Conservation (phyloP, 768 basidiomycete species). For the Tulasnella sp. region DNA sequence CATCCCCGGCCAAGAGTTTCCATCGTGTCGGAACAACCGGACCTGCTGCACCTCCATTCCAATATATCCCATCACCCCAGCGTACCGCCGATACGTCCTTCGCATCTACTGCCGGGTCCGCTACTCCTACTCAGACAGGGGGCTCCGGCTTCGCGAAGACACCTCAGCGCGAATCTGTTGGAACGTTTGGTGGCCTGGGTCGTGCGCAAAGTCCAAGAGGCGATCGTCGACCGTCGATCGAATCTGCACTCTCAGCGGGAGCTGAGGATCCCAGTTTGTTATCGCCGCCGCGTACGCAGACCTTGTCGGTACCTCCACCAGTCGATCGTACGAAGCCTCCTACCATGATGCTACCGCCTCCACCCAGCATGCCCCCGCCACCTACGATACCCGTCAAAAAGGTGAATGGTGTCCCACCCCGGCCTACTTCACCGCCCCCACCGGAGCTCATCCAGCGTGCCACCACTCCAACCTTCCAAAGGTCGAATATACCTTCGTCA, state of each 20-base stretch:
- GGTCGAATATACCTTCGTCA: constrained; percentile 21
- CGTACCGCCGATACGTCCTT: constrained; percentile 22
- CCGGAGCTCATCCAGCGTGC: constrained; percentile 85
- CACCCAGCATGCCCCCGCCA: constrained; percentile 71
- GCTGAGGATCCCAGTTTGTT: background rate
- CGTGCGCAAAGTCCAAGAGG: constrained; percentile 34
- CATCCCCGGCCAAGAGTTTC: constrained; percentile 24
- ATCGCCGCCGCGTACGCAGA: background rate
- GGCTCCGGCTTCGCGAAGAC: constrained; percentile 33
- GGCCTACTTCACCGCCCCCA: constrained; percentile 88
- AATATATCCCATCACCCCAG: constrained; percentile 43
- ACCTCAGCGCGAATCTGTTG: constrained; percentile 40
- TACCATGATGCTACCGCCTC: constrained; percentile 72
- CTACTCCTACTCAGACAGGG: constrained; percentile 27
- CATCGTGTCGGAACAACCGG: constrained; percentile 35
- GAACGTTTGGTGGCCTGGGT: constrained; percentile 31
- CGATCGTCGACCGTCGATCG: constrained; percentile 59
- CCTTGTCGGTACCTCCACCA: constrained; percentile 23
- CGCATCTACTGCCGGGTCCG: constrained; percentile 27
- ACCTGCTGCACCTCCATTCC: constrained; percentile 50
- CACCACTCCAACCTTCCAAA: constrained; percentile 69
- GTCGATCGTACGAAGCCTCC: constrained; percentile 75
- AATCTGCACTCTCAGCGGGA: constrained; percentile 47
- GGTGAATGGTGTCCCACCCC: constrained; percentile 56
- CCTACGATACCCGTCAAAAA: constrained; percentile 44